Base-by-base conservation (phyloP, 2,329 filamentous ascomycete species). In the Pseudopithomyces maydicus region DNA sequence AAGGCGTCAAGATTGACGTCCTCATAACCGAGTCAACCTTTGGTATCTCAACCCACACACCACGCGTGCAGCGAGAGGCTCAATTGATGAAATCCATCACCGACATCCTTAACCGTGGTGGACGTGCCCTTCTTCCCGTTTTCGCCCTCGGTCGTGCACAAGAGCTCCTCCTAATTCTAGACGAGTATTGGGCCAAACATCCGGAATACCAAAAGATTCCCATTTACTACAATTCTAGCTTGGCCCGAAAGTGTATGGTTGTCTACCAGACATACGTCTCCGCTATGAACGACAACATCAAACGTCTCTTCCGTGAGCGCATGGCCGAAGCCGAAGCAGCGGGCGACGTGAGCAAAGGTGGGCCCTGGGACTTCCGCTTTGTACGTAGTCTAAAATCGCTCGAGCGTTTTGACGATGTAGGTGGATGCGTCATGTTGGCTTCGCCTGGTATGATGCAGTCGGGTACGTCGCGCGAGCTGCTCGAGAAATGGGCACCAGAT, bases 241-340 rank as follows among this genome's bases (percentile, higher is more conserved):
- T 98, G 41, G 95, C 95, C 1, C 84, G 94, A 61, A 95, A 97
- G 77, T 99, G 95, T 79, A 99, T 99, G 95, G 86, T 97, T 29
- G 92, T 98, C 3, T 99, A 99, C 73, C 95, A 98, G 75, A 99
- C 95, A 1, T 99, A 98, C 70, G 92, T 98, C 47, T 92, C 93
- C 47, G 92, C 93, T 54, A 99, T 99, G 95, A 99, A 99, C 74
- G 94, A 98, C 71, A 98, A 97, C 69, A 98, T 99, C 81, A 97
- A 97, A 76, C 87, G 91, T 11, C 85, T 97, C n/a, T 97, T 97
- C 77, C 85, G 90, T 52, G 92, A 96, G 76, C 88, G 92, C 46
- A 96, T 97, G 87, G 92, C 91, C 3, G 92, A 96, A 74, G 91
- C 92, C 10, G 91, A 96, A 74, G 89, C 90, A 0, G 88, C 87